Evolutionary conservation across 129 eudicot genomes (phyloP), one percentile per base, ranked within the genome.

Genomic region (Silybum marianum): DNA sequence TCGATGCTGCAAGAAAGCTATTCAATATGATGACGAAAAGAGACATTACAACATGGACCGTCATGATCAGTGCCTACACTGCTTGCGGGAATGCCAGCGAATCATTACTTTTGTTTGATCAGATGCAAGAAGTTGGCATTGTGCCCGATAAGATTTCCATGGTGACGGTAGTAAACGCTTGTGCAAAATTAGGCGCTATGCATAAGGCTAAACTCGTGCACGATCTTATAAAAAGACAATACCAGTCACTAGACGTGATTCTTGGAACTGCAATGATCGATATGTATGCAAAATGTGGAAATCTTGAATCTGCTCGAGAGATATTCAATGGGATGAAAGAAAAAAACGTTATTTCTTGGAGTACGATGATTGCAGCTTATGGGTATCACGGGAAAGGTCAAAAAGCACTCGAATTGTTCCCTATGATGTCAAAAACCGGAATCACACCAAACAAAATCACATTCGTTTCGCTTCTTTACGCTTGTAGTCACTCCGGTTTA

Each of bases 271-370:
- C 91, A 16, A 66, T 89, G 84, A 89, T 87, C 23, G 93, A 89
- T 24, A 91, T 91, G 97, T 85, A 84, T 70, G 88, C 93, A 8
- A 91, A 89, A 79, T 91, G 92, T 78, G 97, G 93, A 72, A 84
- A 78, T 40, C 30, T 89, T 78, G 92, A 80, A n/a, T 19, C 63
- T 69, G 93, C 93, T 2, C 85, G 92, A 60, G 88, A 86, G 73
- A 82, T 87, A 21, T 91, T 91, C 21, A 88, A 91, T 78, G 42
- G 71, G 9, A 82, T 88, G 97, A 83, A 84, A 39, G 87, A 84
- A 40, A 89, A 76, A 85, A 88, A 91, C 32, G 90, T 89, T 65
- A 76, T 91, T 54, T 38, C 97, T 1, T 91, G 93, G 93, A 91
- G 92, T 46, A 85, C 93, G 4, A 88, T 91, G 93, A 91, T 89